phyloP scores from a whole-genome alignment of 129 eudicot genomes.

The Helianthus tuberosus region DNA sequence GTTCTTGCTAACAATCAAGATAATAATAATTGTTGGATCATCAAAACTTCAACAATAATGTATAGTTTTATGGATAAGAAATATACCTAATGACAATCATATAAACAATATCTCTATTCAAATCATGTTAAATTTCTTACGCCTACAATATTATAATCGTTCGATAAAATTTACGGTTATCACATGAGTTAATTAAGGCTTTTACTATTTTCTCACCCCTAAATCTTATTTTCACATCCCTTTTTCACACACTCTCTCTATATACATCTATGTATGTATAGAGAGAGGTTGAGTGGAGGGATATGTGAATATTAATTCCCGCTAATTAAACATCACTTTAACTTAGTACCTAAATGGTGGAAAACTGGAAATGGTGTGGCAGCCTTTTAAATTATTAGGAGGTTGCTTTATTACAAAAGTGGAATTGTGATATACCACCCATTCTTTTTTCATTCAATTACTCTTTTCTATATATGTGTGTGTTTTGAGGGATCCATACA shows the following conservation, averaged over 20 bases:
- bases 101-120: not conserved
- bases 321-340: slow-evolving; percentile 13
- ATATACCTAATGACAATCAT: not conserved
- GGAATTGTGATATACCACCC: slow-evolving; percentile 36
- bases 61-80: no score
- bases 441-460: slow-evolving; percentile 18
- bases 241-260: no score
- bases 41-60: not conserved
- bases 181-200: no score
- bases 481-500: no score
- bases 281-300: not conserved
- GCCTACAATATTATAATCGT: not conserved
- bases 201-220: no score
- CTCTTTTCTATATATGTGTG: not conserved
- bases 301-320: not conserved
- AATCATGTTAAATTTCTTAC: not conserved
- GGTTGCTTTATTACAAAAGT: slow-evolving; percentile 31
- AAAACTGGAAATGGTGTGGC: slow-evolving; percentile 35
- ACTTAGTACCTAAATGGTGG: slow-evolving; percentile 13
- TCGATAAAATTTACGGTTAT: not conserved
- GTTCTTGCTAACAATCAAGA: no score
- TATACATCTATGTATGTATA: not conserved
- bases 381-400: slow-evolving; percentile 27
- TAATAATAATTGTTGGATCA: not conserved
- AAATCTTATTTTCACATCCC: no score